phyloP scores from a whole-genome alignment of 257 asterid genomes.

The Lavandula angustifolia region DNA sequence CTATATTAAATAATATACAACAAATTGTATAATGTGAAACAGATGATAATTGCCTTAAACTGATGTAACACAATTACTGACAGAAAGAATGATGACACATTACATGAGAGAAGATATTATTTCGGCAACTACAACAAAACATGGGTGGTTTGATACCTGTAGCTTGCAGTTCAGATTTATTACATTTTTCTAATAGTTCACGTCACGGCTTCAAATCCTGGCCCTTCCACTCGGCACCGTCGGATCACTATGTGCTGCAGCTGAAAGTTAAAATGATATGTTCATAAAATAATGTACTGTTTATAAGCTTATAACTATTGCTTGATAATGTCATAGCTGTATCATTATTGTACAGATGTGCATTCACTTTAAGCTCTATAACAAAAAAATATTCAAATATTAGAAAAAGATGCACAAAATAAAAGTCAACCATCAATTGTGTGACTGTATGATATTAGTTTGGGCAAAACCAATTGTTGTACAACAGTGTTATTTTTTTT shows the following conservation, averaged over 20 bases:
- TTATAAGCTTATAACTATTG: background rate
- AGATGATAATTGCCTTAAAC: background rate
- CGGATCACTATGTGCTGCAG: too few relatives aligned
- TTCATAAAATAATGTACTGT: too few relatives aligned
- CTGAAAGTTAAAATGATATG: too few relatives aligned
- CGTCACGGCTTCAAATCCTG: too few relatives aligned
- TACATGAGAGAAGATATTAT: constrained; percentile 3
- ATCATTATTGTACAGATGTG: too few relatives aligned
- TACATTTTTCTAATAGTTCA: background rate
- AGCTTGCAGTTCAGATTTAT: constrained; percentile 7
- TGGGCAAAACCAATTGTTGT: constrained; percentile 15
- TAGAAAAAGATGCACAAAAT: background rate
- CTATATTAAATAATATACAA: too few relatives aligned
- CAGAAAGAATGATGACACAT: background rate
- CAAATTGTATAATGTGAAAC: too few relatives aligned
- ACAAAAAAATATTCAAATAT: background rate
- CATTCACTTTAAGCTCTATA: too few relatives aligned
- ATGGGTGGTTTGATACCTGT: constrained; percentile 6
- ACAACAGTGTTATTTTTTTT: background rate
- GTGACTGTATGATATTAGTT: background rate
- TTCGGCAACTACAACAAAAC: background rate
- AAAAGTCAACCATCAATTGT: background rate
- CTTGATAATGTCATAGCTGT: too few relatives aligned
- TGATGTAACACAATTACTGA: background rate
- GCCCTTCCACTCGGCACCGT: too few relatives aligned